Conservation (phyloP, 2,329 filamentous ascomycete genomes). For the Didymella segeticola region DNA sequence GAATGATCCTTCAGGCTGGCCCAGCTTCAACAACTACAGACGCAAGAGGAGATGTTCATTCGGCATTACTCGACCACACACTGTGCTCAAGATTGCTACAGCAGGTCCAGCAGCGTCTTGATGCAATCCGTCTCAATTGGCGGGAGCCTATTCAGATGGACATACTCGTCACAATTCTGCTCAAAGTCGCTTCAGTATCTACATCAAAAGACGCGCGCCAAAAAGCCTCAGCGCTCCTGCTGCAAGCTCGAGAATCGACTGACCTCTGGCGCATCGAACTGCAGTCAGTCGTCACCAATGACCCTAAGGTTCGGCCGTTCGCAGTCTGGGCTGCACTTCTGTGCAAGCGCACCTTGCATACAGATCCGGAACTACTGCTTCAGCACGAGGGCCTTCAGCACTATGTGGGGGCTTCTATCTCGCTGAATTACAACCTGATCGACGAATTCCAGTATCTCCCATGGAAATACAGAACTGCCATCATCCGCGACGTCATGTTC, state of each 20-base stretch:
- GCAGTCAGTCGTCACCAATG: constrained; percentile 47
- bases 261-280: constrained; percentile 61
- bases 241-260: constrained; percentile 52
- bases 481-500: constrained; percentile 59
- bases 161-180: constrained; percentile 59
- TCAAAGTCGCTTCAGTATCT: constrained; percentile 50
- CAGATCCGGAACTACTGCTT: constrained; percentile 2
- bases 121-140: constrained; percentile 62
- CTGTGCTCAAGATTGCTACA: constrained; percentile 60
- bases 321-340: constrained; percentile 64
- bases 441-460: constrained; percentile 48
- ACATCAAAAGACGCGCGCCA: constrained; percentile 17
- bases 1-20: constrained; percentile 64
- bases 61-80: constrained; percentile 54
- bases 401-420: constrained; percentile 52
- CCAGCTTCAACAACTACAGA: constrained; percentile 45
- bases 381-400: constrained; percentile 16
- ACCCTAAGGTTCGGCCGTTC: constrained; percentile 52
- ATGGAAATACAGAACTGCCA: constrained; percentile 43
- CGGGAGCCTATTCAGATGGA: constrained; percentile 66
- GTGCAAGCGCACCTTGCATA: constrained; percentile 59
- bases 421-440: constrained; percentile 57
- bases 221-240: constrained; percentile 45
- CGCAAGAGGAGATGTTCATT: constrained; percentile 57
- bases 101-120: constrained; percentile 57